Base-by-base conservation (phyloP, 2,329 filamentous ascomycete genomes). In the Pseudogymnoascus sp. region DNA sequence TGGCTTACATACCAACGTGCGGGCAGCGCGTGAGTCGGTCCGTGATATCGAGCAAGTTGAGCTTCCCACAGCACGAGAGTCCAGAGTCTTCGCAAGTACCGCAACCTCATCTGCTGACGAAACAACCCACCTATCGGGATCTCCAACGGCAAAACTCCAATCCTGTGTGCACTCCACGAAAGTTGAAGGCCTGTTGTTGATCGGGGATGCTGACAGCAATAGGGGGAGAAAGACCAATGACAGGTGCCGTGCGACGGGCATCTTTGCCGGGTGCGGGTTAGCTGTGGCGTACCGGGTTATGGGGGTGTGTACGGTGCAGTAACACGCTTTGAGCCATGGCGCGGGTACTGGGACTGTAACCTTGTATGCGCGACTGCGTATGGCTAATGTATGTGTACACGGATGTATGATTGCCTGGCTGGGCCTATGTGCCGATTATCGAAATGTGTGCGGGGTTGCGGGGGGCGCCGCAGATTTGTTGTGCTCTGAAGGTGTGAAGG, bases 191-290 rank as follows among this genome's bases (percentile, higher is more conserved):
- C n/a, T 54, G 47, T 16, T 23, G 23, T 6, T 16, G 26, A 31
- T 31, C 29, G 26, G 23, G n/a, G 26, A 57, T 34, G 47, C 26
- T 57, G 47, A 16, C n/a, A 18, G 26, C 21, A 57, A 57, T 34
- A 57, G 45, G 47, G 45, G 47, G 7, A 12, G 6, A 3, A 29
- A 11, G 42, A 5, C 45, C 47, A 54, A 54, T 54, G 47, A 31
- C 26, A 54, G 47, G 10, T 57, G 47, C 26, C 47, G 47, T 57
- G 47, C 47, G 12, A 31, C 47, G 47, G n/a, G 8, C 47, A 57
- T 57, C 47, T 18, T 57, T 57, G 47, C 47, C 47, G 47, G 47
- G 47, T 18, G n/a, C 47, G 47, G 47, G 47, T 34, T 57, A 31
- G 47, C 14, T 31, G 47, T 57, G 47, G 47, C 26, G 47, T 34